Conservation (phyloP, 345 rosid species). For the Syzygium oleosum region DNA sequence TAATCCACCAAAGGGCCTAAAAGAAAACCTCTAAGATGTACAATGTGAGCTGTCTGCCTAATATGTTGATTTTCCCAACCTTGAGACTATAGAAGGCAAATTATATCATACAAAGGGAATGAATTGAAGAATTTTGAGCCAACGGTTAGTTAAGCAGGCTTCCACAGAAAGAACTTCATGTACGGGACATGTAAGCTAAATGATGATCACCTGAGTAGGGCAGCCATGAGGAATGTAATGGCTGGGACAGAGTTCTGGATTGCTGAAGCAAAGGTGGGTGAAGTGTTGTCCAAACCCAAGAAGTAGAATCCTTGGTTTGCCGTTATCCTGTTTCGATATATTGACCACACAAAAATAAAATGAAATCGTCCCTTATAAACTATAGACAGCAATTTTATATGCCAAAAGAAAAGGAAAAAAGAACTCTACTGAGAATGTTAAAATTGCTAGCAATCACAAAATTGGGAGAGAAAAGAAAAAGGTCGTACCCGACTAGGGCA, state of each 20-base stretch:
- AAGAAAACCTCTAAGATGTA: neutral
- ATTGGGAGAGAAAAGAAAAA: neutral
- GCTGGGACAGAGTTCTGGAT: conserved; percentile 99
- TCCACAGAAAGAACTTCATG: neutral
- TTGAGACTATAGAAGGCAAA: neutral
- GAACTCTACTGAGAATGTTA: neutral
- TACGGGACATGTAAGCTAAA: neutral
- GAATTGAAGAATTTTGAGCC: neutral
- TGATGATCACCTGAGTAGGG: conserved; percentile 43
- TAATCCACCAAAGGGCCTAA: neutral
- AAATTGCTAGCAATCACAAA: neutral
- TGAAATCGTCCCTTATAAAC: neutral
- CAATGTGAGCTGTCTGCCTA: neutral
- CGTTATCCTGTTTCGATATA: conserved; percentile 51
- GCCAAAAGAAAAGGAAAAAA: neutral
- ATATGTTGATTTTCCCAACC: neutral
- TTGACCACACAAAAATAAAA: neutral
- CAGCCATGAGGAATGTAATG: conserved; percentile 95
- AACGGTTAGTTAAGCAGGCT: neutral
- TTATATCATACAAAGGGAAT: neutral
- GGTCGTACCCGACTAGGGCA: conserved; percentile 75
- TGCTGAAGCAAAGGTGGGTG: conserved; percentile 97
- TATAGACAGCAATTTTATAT: neutral
- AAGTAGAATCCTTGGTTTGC: conserved; percentile 97
- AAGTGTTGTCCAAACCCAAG: conserved; percentile 82